These are phyloP conservation scores for Funneliformis mosseae DNA, from an alignment of 192 early-diverging fungal genomes.

Conservation along the genomic window DNA sequence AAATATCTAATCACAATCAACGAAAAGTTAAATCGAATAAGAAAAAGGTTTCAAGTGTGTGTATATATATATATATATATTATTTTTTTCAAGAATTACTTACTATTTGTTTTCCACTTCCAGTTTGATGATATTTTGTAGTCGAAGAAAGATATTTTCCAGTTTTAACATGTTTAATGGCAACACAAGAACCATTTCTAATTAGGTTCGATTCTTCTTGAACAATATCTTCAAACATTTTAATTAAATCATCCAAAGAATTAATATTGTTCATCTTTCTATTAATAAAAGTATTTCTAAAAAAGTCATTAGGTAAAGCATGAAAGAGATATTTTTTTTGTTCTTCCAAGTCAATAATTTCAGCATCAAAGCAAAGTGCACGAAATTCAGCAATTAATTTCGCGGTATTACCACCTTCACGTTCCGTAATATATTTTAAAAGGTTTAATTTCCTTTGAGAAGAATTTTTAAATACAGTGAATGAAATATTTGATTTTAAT, in stretches of 20 bases:
- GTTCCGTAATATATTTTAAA: not conserved
- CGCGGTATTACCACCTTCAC: not conserved
- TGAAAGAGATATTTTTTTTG: not conserved
- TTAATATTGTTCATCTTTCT: not conserved
- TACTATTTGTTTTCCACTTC: not conserved
- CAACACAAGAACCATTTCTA: not conserved
- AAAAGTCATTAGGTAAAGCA: not conserved
- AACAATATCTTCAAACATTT: not conserved
- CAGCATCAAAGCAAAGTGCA: not conserved
- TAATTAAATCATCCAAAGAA: not conserved
- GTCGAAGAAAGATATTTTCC: not conserved
- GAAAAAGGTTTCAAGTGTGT: no score
- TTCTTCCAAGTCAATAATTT: not conserved
- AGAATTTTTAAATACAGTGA: not conserved
- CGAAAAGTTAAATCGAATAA: no score
- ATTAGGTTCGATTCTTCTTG: not conserved
- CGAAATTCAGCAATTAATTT: not conserved
- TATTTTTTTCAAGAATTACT: not conserved
- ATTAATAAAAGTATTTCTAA: not conserved
- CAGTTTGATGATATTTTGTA: slow-evolving; percentile 1
- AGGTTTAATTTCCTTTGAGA: not conserved
- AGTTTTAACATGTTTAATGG: not conserved
- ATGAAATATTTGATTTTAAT: not conserved
- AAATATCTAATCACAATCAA: not conserved
- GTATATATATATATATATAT: no score